Evolutionary conservation across 1,284 basidiomycete species (phyloP), one percentile per base, ranked within the genome.

Genomic region (Veloporphyrellus conicus): DNA sequence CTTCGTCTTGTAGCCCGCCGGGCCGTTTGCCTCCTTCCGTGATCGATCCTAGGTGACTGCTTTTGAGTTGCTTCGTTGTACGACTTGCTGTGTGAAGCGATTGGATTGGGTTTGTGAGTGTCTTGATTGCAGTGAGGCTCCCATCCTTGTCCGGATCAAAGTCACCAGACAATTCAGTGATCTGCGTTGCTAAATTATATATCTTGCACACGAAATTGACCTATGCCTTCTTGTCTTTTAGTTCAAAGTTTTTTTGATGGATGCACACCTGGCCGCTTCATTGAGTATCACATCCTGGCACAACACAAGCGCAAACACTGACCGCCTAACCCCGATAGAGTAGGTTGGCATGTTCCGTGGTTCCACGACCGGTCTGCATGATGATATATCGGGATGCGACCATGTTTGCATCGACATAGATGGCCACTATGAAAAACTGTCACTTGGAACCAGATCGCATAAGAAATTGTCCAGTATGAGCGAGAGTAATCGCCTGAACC

Each of bases 371-470:
- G 0, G 16, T 29, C 6, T 52, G 33, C 39, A 52, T 37, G 3
- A 47, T 19, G 1, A 47, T 52, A n/a, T 52, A 52, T 27, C 36
- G 36, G 32, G 35, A 42, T 3, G 23, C 31, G 8, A 32, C 10
- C 40, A 53, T 53, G 0, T 28, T 7, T 1, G 22, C 16, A 22
- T 28, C 7, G 15, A 43, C 15, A 25, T 48, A 43, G 28, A 52
- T n/a, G 3, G 25, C 43, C 2, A 38, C 29, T 0, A 52, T 8
- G 7, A 52, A 47, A n/a, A 52, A 47, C 0, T 2, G 19, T 11
- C 16, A 14, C 11, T 8, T 22, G 0, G 36, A 50, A 3, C 6
- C 23, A 4, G 40, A 22, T 14, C 8, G 0, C 4, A 54, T 4
- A 9, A 50, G 25, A 34, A 15, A 38, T 15, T 31, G 18, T 1